These are phyloP conservation scores for Boletus subcaerulescens DNA, from an alignment of 768 basidiomycete genomes.

Conservation along the genomic window DNA sequence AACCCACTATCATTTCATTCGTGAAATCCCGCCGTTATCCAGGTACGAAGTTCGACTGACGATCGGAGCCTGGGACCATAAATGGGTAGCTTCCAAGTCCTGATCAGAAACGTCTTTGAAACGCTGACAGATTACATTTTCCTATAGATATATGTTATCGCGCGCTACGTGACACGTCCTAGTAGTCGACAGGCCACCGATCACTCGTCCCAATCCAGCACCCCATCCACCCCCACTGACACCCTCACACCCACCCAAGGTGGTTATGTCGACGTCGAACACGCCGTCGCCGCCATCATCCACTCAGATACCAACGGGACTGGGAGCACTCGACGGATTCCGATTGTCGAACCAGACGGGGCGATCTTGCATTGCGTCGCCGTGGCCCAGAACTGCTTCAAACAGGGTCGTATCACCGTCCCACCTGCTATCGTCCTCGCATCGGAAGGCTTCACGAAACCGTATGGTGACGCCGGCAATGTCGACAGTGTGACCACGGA, in stretches of 20 bases:
- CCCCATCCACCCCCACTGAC: slow-evolving; percentile 22
- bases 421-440: slow-evolving; percentile 65
- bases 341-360: slow-evolving; percentile 42
- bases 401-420: slow-evolving; percentile 67
- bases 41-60: slow-evolving; percentile 58
- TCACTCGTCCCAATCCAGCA: slow-evolving; percentile 25
- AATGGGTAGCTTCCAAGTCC: slow-evolving; percentile 53
- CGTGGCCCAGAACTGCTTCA: slow-evolving; percentile 66
- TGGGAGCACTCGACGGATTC: background rate
- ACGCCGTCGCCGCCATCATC: slow-evolving; percentile 11
- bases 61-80: slow-evolving; percentile 67
- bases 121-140: background rate
- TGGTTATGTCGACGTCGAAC: slow-evolving; percentile 11
- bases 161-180: slow-evolving; percentile 60
- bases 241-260: background rate
- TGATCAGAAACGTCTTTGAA: no score
- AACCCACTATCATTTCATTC: slow-evolving; percentile 65
- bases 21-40: slow-evolving; percentile 64
- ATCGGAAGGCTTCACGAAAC: slow-evolving; percentile 50
- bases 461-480: slow-evolving; percentile 1
- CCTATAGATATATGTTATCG: slow-evolving; percentile 56
- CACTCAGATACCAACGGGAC: background rate
- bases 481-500: background rate
- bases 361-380: slow-evolving; percentile 59
- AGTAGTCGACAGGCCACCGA: slow-evolving; percentile 13